phyloP scores from a whole-genome alignment of 2,329 filamentous ascomycete species.

The Fusarium acutatum region DNA sequence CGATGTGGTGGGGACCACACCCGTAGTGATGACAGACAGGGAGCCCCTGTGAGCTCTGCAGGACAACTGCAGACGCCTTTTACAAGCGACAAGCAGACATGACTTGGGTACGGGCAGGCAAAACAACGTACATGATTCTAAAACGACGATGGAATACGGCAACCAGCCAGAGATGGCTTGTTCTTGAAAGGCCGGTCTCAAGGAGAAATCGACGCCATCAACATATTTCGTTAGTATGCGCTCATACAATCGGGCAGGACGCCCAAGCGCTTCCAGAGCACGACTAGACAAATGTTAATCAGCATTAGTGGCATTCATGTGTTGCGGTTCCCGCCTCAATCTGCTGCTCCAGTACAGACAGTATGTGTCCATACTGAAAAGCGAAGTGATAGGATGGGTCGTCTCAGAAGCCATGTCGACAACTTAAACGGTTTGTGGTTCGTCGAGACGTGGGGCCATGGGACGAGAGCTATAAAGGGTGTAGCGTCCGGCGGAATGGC shows the following conservation, averaged over 20 bases:
- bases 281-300: slow-evolving; percentile 22
- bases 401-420: slow-evolving; percentile 24
- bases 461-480: slow-evolving; percentile 39
- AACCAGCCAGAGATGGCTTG: neutral
- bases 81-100: slow-evolving; percentile 1
- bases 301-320: slow-evolving; percentile 15
- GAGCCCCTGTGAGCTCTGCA: slow-evolving; percentile 39
- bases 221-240: neutral
- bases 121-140: slow-evolving; percentile 14
- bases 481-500: slow-evolving; percentile 43
- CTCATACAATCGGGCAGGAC: slow-evolving; percentile 3
- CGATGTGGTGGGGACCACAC: slow-evolving; percentile 34
- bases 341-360: slow-evolving; percentile 15
- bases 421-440: slow-evolving; percentile 32
- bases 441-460: slow-evolving; percentile 40
- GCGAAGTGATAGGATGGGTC: slow-evolving; percentile 34
- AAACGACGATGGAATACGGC: neutral
- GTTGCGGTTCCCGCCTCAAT: slow-evolving; percentile 22
- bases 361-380: slow-evolving; percentile 9
- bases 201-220: neutral
- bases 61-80: slow-evolving; percentile 27
- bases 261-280: slow-evolving; percentile 10
- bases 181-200: neutral
- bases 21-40: slow-evolving; percentile 41
- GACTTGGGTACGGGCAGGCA: slow-evolving; percentile 7